Percentiles rank a stretch among this genome's conserved stretches.
Evolutionary conservation across 1,284 basidiomycete genomes (phyloP).

Genomic region (Cutaneotrichosporon cutaneum): DNA sequence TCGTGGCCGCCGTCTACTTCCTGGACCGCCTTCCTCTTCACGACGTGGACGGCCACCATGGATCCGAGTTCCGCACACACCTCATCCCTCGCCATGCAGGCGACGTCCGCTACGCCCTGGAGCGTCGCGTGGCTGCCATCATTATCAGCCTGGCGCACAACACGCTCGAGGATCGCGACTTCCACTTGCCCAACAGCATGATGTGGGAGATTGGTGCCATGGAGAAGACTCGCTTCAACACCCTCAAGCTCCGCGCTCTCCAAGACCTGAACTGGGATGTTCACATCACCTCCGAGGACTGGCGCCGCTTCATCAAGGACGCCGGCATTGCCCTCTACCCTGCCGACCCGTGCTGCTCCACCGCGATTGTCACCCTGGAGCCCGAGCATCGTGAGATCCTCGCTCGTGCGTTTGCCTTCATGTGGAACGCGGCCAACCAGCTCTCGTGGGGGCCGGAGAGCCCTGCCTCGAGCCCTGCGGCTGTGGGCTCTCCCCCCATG

Average conservation of each 20-base stretch:
- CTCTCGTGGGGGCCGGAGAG: background rate
- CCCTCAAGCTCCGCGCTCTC: constrained; percentile 5
- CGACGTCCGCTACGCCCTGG: constrained; percentile 4
- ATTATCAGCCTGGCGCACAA: constrained; percentile 6
- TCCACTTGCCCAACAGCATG: constrained; percentile 7
- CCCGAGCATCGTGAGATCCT: constrained; percentile 4
- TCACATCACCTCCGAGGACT: constrained; percentile 3
- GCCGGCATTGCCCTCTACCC: background rate
- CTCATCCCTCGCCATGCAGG: constrained; percentile 1
- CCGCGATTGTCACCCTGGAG: background rate
- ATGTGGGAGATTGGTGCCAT: constrained; percentile 5
- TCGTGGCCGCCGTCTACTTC: constrained; percentile 22
- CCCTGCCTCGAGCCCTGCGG: background rate
- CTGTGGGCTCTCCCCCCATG: background rate
- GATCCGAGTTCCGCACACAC: constrained; percentile 8
- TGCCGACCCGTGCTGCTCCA: background rate
- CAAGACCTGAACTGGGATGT: constrained; percentile 8
- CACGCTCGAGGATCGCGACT: constrained; percentile 11
- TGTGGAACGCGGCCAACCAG: background rate
- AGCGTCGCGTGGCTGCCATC: constrained; percentile 6
- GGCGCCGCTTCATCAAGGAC: background rate
- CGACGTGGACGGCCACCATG: constrained; percentile 13
- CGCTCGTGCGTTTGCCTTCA: background rate
- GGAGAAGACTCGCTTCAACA: constrained; percentile 7
- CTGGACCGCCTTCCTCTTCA: constrained; percentile 22